Conservation (phyloP, 305 asterid species). For the Fraxinus paxiana region DNA sequence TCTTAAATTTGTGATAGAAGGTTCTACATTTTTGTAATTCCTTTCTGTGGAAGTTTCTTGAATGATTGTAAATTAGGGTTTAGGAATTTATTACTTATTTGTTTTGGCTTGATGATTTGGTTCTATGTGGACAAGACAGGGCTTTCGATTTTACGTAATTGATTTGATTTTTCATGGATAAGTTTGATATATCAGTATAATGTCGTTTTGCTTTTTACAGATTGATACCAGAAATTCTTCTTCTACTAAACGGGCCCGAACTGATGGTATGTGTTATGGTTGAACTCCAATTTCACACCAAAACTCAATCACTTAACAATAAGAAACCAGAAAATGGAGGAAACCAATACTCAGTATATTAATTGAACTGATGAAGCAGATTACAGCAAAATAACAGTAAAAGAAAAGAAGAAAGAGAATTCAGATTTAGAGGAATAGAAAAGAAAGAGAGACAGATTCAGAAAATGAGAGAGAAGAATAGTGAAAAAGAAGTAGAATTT, state of each 20-base stretch:
- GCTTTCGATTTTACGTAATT: neutral
- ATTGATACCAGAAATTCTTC: conserved; percentile 79
- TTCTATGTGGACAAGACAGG: conserved; percentile 3
- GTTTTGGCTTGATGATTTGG: neutral
- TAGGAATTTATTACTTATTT: neutral
- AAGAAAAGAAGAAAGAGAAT: neutral
- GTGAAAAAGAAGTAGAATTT: neutral
- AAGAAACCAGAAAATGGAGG: neutral
- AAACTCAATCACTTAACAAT: neutral
- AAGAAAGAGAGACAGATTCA: neutral
- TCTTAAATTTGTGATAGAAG: neutral
- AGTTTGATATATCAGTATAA: conserved; percentile 1
- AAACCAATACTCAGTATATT: neutral
- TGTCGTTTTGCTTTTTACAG: conserved; percentile 29
- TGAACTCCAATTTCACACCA: neutral
- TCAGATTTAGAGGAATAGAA: neutral
- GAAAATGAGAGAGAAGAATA: neutral
- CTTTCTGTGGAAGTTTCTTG: neutral
- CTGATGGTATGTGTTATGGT: conserved; percentile 52
- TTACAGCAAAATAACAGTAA: neutral
- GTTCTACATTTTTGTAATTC: neutral
- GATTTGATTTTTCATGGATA: neutral
- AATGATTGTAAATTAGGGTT: conserved; percentile 1
- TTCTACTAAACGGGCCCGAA: conserved; percentile 81
- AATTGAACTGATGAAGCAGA: neutral